phyloP scores from a whole-genome alignment of 495 filamentous ascomycete genomes.

The Polyplosphaeria fusca region DNA sequence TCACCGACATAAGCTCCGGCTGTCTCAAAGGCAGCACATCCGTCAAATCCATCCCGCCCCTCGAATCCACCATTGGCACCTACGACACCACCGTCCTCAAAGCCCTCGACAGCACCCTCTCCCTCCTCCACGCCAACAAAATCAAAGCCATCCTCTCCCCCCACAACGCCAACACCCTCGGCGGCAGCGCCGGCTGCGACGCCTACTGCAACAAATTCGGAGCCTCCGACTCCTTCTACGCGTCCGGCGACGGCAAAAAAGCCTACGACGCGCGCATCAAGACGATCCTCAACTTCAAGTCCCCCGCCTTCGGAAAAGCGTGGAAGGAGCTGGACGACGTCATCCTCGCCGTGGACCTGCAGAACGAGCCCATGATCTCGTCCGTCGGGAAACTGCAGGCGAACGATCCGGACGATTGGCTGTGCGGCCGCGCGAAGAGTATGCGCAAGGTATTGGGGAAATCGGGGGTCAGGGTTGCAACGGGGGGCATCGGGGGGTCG shows the following conservation, averaged over 20 bases:
- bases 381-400: constrained; percentile 22
- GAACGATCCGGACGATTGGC: constrained; percentile 39
- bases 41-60: constrained; percentile 22
- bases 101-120: constrained; percentile 39
- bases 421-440: constrained; percentile 28
- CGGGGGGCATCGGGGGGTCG: constrained; percentile 27
- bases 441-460: constrained; percentile 5
- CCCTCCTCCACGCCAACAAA: constrained; percentile 35
- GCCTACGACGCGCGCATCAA: constrained; percentile 40
- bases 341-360: constrained; percentile 44
- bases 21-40: constrained; percentile 32
- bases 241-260: constrained; percentile 32
- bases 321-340: constrained; percentile 42
- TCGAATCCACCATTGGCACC: constrained; percentile 37
- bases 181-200: constrained; percentile 29
- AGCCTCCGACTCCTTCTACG: constrained; percentile 37
- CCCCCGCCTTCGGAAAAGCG: constrained; percentile 35
- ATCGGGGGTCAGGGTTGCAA: constrained; percentile 21
- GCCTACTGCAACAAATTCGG: constrained; percentile 37
- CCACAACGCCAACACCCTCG: constrained; percentile 42
- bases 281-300: constrained; percentile 40
- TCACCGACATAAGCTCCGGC: constrained; percentile 29
- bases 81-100: constrained; percentile 39
- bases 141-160: constrained; percentile 47
- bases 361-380: constrained; percentile 44